Evolutionary conservation across 2,329 filamentous ascomycete species (phyloP), one percentile per base, ranked within the genome.

Genomic region (Penicillium sp.): DNA sequence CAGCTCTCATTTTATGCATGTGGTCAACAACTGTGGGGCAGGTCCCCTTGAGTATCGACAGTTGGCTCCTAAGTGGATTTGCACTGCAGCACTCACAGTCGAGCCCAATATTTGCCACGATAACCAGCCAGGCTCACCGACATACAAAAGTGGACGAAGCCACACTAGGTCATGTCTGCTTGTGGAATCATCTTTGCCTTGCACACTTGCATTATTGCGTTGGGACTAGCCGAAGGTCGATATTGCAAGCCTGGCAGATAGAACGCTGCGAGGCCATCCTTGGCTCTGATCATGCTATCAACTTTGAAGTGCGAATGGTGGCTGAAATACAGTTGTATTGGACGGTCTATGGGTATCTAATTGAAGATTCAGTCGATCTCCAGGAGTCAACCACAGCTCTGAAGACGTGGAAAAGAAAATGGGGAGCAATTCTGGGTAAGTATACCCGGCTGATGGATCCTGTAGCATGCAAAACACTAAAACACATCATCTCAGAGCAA

Each of bases 21-120:
- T 80, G 78, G 78, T 80, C 78, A 4, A 81, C 78, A 0, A 80
- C 78, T 1, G 77, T 80, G 1, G 77, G 77, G 1, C 76, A 79
- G 55, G 70, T 76, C 10, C 78, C 77, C 1, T 60, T 81, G 56
- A 78, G 76, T 46, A 73, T 81, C 33, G 78, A 80, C 62, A 79
- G 77, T 53, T 80, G 78, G 78, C 72, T 80, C 19, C 65, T 79
- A 14, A 79, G 73, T 50, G 77, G 77, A 6, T 80, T 75, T 67
- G 76, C 77, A 11, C 62, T 81, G 2, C 78, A 80, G 53, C 78
- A 80, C 49, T 70, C 71, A 41, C 68, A 75, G 22, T 71, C 75
- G 1, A 78, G 74, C 55, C 66, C 70, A n/a, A 46, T 75, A 13
- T 78, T 79, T 58, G 60, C 56, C n/a, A 37, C 59, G 43, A 36